Evolutionary conservation across 2,329 filamentous ascomycete genomes (phyloP).

Genomic region (Cladobotryum mycophilum): DNA sequence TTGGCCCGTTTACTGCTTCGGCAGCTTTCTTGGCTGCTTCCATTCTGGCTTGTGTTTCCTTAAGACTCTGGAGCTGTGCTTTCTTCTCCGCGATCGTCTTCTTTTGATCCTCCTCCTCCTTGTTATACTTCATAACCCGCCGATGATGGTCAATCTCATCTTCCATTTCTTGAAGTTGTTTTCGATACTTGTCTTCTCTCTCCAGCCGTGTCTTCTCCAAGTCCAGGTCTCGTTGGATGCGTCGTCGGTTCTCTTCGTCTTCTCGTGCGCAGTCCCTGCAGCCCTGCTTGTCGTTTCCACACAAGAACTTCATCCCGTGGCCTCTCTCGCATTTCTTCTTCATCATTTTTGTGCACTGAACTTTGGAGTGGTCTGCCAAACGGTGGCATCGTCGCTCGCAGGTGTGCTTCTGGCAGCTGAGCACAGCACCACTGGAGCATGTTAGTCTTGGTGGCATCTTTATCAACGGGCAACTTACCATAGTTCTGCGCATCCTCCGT

Average conservation of each 20-base stretch:
- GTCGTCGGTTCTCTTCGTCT: constrained; percentile 37
- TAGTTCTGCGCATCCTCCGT: constrained; percentile 60
- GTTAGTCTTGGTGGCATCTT: constrained; percentile 9
- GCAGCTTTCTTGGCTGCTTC: constrained; percentile 7
- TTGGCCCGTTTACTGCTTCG: constrained; percentile 8
- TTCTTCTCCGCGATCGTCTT: constrained; percentile 39
- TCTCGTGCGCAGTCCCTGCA: constrained; percentile 51
- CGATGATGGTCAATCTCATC: constrained; percentile 48
- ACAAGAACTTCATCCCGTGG: constrained; percentile 44
- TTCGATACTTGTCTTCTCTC: constrained; percentile 38
- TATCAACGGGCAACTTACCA: constrained; percentile 44
- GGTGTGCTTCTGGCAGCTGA: constrained; percentile 53
- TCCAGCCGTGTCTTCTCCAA: constrained; percentile 43
- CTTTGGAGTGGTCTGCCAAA: constrained; percentile 49
- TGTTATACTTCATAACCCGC: constrained; percentile 34
- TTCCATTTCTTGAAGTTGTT: constrained; percentile 41
- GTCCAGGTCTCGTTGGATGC: constrained; percentile 39
- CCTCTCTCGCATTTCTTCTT: constrained; percentile 42
- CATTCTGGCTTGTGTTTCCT: constrained; percentile 21
- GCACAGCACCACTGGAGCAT: constrained; percentile 34
- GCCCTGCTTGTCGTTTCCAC: constrained; percentile 30
- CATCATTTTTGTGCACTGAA: constrained; percentile 29
- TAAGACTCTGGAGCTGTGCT: constrained; percentile 39
- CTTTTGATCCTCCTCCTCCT: constrained; percentile 39
- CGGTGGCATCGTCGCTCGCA: constrained; percentile 60